Percentiles rank a stretch among this genome's conserved stretches.
phyloP scores from a whole-genome alignment of 768 basidiomycete genomes.

The Rhizopogon sp. region DNA sequence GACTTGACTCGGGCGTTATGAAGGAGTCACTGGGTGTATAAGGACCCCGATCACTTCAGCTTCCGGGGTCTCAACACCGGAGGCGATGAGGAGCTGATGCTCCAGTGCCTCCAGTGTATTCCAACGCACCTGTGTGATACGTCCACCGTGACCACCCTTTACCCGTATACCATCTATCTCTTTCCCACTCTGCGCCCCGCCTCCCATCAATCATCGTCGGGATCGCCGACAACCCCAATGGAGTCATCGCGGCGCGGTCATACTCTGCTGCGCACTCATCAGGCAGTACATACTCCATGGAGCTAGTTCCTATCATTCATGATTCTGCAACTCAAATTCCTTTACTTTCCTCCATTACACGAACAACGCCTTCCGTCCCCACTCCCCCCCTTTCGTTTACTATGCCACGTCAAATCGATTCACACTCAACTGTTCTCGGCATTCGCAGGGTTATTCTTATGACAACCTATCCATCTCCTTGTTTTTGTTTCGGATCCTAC shows the following conservation, averaged over 20 bases:
- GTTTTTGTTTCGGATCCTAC: background rate
- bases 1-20: conserved; percentile 22
- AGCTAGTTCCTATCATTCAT: background rate
- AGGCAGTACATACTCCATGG: background rate
- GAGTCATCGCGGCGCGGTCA: background rate
- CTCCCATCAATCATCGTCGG: background rate
- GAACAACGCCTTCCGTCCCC: background rate
- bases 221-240: background rate
- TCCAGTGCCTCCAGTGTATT: background rate
- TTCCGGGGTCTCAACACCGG: too few species aligned
- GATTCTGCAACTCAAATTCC: background rate
- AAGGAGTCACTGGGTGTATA: conserved; percentile 26
- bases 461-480: background rate
- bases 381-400: background rate
- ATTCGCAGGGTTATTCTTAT: conserved; percentile 1
- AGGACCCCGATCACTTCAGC: conserved; percentile 19
- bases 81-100: too few species aligned
- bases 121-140: conserved; percentile 3
- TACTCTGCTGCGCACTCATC: background rate
- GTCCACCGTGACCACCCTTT: too few species aligned
- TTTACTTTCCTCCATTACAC: background rate
- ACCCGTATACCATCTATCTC: too few species aligned
- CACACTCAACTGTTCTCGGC: conserved; percentile 1
- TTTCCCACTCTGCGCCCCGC: background rate
- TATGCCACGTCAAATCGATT: background rate